Base-by-base conservation (phyloP, 805 yeast species). In the Candida bentonensis region DNA sequence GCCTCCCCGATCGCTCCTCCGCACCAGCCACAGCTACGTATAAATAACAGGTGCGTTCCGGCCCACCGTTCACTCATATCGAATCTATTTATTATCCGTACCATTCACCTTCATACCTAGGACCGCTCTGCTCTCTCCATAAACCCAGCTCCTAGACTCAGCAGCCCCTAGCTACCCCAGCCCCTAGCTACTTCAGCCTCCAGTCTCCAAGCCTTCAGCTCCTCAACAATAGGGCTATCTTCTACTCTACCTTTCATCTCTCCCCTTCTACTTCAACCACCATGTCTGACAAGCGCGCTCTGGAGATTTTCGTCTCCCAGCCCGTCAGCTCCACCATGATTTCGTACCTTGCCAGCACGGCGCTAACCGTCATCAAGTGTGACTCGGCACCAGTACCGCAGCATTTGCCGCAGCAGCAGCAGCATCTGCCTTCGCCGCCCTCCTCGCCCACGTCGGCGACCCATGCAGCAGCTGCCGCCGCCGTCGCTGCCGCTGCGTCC, bases 281-380 rank as follows among this genome's bases (percentile, higher is more conserved):
- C 25, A 57, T 57, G 61, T 48, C 58, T 23, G 63, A 61, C 55
- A 45, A 46, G 23, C 50, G 53, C 7, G 72, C 72, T 11, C 61
- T 67, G 26, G 68, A 65, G 47, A 45, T 57, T 42, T 68, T 67
- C 47, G 54, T 68, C 43, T 56, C 63, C 44, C 61, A 60, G 50
- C 69, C 70, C 15, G 72, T 67, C 40, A 53, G 59, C 43, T 53
- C 60, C 42, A 50, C 57, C 45, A 67, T 68, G 72, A 58, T 67
- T 47, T 55, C 52, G 47, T 66, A 67, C 51, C 61, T 67, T 42
- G 71, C 66, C 17, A 57, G 70, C 22, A 60, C 67, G 28, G 64
- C 65, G 20, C 53, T 56, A 44, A 58, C 60, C 23, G 67, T 63
- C 45, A 62, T 65, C 47, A 55, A 59, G 39, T 64, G 66, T 47